Evolutionary conservation across 441 rosid genomes (phyloP).

Genomic region (Daphne laureola): DNA sequence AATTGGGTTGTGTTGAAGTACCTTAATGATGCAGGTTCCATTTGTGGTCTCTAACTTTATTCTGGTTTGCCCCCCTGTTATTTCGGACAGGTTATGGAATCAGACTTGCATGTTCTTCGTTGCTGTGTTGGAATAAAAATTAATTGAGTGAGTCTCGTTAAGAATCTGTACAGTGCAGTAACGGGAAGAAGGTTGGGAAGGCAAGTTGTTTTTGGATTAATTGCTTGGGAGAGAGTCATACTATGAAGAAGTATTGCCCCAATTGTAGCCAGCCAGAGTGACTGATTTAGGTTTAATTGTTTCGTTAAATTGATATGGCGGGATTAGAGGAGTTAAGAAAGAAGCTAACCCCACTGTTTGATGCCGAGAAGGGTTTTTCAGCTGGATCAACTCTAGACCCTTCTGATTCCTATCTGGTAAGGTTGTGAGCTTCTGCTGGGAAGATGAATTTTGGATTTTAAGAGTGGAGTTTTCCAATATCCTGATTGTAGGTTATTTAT

Average conservation of each 20-base stretch:
- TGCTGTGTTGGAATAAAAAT: too few species aligned
- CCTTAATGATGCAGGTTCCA: too few species aligned
- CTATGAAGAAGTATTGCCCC: background rate
- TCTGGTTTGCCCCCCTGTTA: too few species aligned
- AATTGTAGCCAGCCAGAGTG: conserved; percentile 6
- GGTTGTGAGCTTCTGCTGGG: conserved; percentile 2
- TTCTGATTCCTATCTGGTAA: conserved; percentile 65
- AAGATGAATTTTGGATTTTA: conserved; percentile 10
- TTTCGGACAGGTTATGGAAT: too few species aligned
- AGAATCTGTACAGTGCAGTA: too few species aligned
- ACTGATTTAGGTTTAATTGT: conserved; percentile 5
- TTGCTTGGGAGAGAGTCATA: background rate
- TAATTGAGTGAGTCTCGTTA: too few species aligned
- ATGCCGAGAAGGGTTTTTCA: conserved; percentile 86
- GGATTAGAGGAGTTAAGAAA: conserved; percentile 82
- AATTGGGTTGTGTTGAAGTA: too few species aligned
- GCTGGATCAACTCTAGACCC: conserved; percentile 61
- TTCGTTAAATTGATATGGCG: conserved; percentile 48
- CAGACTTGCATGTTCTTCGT: too few species aligned
- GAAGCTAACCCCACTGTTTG: conserved; percentile 86
- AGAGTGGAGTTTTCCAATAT: conserved; percentile 1
- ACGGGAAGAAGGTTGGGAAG: too few species aligned
- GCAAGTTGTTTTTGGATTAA: too few species aligned
- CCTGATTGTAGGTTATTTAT: conserved; percentile 4
- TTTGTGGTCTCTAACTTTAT: too few species aligned